phyloP scores from a whole-genome alignment of 2,329 filamentous ascomycete genomes.

The Emmonsiellopsis sp. region DNA sequence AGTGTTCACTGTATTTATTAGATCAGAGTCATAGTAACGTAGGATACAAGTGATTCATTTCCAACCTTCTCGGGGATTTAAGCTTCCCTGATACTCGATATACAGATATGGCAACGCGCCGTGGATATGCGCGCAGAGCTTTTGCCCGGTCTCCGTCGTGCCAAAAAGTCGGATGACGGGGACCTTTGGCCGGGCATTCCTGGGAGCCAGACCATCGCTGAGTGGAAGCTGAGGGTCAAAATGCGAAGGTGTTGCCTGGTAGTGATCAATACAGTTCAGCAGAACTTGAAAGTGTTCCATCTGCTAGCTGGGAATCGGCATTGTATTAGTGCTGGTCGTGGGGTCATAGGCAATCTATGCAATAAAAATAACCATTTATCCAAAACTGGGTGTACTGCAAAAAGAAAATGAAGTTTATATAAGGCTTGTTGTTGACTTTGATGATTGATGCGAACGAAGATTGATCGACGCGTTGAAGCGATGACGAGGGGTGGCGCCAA shows the following conservation, averaged over 20 bases:
- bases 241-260: conserved; percentile 67
- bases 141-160: conserved; percentile 86
- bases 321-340: neutral
- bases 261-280: conserved; percentile 92
- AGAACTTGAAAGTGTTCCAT: conserved; percentile 80
- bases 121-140: conserved; percentile 91
- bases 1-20: conserved; percentile 49
- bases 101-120: conserved; percentile 96
- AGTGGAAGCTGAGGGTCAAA: conserved; percentile 73
- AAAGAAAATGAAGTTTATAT: neutral
- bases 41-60: neutral
- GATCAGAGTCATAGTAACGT: conserved; percentile 6
- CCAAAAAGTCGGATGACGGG: conserved; percentile 88
- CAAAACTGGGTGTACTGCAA: neutral
- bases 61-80: conserved; percentile 59
- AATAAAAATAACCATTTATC: neutral
- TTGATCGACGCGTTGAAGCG: conserved; percentile 12
- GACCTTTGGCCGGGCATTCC: conserved; percentile 59
- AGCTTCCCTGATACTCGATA: conserved; percentile 66
- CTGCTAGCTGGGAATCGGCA: conserved; percentile 12
- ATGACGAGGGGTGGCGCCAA: conserved; percentile 8
- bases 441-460: neutral
- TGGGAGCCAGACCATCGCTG: conserved; percentile 49
- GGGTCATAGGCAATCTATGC: neutral
- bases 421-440: neutral